phyloP scores from a whole-genome alignment of 2,329 filamentous ascomycete genomes.

The Didymella exigua region DNA sequence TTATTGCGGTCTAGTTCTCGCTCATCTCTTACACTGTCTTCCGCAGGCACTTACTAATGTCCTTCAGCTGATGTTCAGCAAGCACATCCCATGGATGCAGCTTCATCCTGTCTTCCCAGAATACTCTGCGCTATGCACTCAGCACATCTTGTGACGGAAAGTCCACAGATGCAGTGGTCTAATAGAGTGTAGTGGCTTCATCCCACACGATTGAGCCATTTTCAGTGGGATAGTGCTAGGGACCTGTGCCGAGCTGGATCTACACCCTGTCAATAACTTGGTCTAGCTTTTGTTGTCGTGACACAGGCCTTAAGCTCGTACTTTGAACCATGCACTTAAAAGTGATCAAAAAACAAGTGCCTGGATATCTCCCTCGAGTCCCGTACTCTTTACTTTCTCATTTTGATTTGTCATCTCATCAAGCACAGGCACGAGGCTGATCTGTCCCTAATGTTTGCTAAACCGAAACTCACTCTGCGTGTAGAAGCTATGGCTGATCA shows the following conservation, averaged over 20 bases:
- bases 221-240: constrained; percentile 38
- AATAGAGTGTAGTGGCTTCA: constrained; percentile 38
- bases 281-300: not conserved
- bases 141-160: constrained; percentile 37
- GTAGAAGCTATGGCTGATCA: constrained; percentile 43
- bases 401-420: constrained; percentile 25
- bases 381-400: constrained; percentile 28
- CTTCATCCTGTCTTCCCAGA: constrained; percentile 41
- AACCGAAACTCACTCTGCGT: constrained; percentile 41
- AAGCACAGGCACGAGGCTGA: constrained; percentile 34
- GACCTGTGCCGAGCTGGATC: constrained; percentile 39
- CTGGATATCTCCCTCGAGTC: constrained; percentile 31
- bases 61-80: constrained; percentile 34
- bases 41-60: constrained; percentile 36
- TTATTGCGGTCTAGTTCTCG: constrained; percentile 29
- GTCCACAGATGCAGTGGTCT: constrained; percentile 34
- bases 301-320: not conserved
- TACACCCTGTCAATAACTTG: not conserved
- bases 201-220: constrained; percentile 41
- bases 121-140: constrained; percentile 26
- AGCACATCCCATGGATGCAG: constrained; percentile 37
- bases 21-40: constrained; percentile 39
- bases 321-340: constrained; percentile 25
- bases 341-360: constrained; percentile 37
- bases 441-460: constrained; percentile 38